Evolutionary conservation across 495 filamentous ascomycete species (phyloP).

Genomic region (Halenospora varia): DNA sequence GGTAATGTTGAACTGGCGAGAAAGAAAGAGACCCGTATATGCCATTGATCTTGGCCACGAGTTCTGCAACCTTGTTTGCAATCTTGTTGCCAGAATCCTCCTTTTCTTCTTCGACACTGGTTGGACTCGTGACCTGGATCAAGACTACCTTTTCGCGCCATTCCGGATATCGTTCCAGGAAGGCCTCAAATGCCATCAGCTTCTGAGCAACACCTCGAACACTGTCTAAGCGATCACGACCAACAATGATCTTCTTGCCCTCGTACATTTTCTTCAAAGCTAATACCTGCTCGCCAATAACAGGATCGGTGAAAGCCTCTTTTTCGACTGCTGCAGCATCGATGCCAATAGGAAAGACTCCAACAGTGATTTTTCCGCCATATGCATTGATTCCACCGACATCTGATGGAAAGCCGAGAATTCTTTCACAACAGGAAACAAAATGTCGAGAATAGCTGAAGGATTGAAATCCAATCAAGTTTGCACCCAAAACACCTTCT

Average conservation of each 20-base stretch:
- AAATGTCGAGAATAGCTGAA: conserved; percentile 92
- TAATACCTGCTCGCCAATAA: conserved; percentile 61
- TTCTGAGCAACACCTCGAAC: conserved; percentile 90
- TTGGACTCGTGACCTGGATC: conserved; percentile 90
- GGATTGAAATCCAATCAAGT: conserved; percentile 90
- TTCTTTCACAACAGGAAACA: conserved; percentile 82
- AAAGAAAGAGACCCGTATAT: conserved; percentile 79
- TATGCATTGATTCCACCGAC: conserved; percentile 82
- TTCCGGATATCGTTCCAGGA: conserved; percentile 81
- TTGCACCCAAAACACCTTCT: conserved; percentile 81
- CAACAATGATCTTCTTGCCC: conserved; percentile 88
- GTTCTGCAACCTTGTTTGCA: conserved; percentile 76
- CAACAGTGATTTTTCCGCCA: conserved; percentile 80
- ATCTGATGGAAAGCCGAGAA: conserved; percentile 78
- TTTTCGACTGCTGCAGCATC: conserved; percentile 68
- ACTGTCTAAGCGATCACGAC: conserved; percentile 86
- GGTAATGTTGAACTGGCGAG: conserved; percentile 86
- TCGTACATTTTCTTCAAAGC: conserved; percentile 67
- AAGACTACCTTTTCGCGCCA: conserved; percentile 90
- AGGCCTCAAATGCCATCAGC: conserved; percentile 85
- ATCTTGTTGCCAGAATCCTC: conserved; percentile 69
- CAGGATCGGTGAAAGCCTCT: conserved; percentile 62
- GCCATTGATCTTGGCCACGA: conserved; percentile 88
- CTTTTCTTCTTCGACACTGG: conserved; percentile 67
- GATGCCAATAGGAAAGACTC: conserved; percentile 89